Evolutionary conservation across 2,329 filamentous ascomycete species (phyloP).

Genomic region (Lachnellula subtilissima): DNA sequence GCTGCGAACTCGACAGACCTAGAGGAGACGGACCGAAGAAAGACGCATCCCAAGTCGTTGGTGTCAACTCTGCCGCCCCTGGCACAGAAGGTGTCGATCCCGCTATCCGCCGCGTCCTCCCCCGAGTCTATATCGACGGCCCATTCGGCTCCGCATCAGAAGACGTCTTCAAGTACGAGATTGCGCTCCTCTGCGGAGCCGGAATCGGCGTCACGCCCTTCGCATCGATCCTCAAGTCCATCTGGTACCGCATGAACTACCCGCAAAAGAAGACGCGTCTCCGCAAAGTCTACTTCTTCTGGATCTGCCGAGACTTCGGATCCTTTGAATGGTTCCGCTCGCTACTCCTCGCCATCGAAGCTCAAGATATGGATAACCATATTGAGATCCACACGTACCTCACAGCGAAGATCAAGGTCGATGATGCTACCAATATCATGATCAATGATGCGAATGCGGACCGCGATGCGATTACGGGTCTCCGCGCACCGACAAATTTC

Average conservation of each 20-base stretch:
- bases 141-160: constrained; percentile 83
- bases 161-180: constrained; percentile 85
- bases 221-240: constrained; percentile 81
- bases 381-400: constrained; percentile 90
- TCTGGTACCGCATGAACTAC: constrained; percentile 92
- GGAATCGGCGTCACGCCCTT: constrained; percentile 86
- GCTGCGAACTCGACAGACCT: constrained; percentile 66
- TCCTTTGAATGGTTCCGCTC: constrained; percentile 89
- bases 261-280: constrained; percentile 73
- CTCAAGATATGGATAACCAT: constrained; percentile 74
- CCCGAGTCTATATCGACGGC: constrained; percentile 76
- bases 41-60: constrained; percentile 62
- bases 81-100: constrained; percentile 56
- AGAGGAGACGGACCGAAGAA: constrained; percentile 38
- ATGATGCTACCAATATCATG: constrained; percentile 88
- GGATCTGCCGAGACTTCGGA: constrained; percentile 83
- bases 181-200: constrained; percentile 72
- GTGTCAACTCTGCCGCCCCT: constrained; percentile 53
- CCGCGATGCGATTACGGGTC: constrained; percentile 77
- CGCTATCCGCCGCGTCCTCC: constrained; percentile 66
- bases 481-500: constrained; percentile 79
- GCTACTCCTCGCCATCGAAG: constrained; percentile 76
- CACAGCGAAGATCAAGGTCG: constrained; percentile 79
- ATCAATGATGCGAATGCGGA: constrained; percentile 84
- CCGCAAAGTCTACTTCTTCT: constrained; percentile 88